Conservation (phyloP, 2,329 filamentous ascomycete genomes). For the Hirsutella rhossiliensis region DNA sequence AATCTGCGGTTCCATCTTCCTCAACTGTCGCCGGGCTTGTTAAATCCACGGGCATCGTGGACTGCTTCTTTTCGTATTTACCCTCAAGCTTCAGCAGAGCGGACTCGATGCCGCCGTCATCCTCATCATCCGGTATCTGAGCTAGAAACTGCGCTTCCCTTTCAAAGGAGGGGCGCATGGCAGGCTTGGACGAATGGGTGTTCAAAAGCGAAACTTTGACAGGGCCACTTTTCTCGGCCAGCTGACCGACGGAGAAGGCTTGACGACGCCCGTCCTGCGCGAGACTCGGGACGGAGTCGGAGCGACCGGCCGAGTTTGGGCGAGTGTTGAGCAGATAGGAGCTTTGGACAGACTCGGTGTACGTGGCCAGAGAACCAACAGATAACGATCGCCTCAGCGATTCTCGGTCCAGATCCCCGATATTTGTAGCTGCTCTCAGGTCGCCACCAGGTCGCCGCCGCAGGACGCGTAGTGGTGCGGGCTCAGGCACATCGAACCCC, state of each 20-base stretch:
- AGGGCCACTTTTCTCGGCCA: slow-evolving; percentile 38
- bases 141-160: slow-evolving; percentile 78
- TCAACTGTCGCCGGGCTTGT: too few relatives aligned
- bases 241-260: slow-evolving; percentile 45
- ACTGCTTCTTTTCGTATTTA: slow-evolving; percentile 51
- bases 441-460: slow-evolving; percentile 66
- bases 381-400: slow-evolving; percentile 42
- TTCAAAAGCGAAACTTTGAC: slow-evolving; percentile 43
- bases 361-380: slow-evolving; percentile 46
- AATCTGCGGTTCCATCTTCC: too few relatives aligned
- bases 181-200: slow-evolving; percentile 48
- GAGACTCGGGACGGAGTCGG: slow-evolving; percentile 9
- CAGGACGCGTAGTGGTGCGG: slow-evolving; percentile 48
- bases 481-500: slow-evolving; percentile 24
- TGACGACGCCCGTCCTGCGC: slow-evolving; percentile 21
- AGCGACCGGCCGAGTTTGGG: slow-evolving; percentile 13
- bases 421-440: slow-evolving; percentile 54
- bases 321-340: slow-evolving; percentile 38
- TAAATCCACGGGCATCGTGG: slow-evolving; percentile 19
- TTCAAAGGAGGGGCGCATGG: slow-evolving; percentile 70
- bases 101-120: slow-evolving; percentile 84
- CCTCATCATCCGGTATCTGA: slow-evolving; percentile 69
- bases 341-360: slow-evolving; percentile 47
- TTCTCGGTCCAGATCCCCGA: slow-evolving; percentile 44
- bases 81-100: slow-evolving; percentile 87